phyloP scores from a whole-genome alignment of 768 basidiomycete genomes.

The Pleurotus pulmonarius region DNA sequence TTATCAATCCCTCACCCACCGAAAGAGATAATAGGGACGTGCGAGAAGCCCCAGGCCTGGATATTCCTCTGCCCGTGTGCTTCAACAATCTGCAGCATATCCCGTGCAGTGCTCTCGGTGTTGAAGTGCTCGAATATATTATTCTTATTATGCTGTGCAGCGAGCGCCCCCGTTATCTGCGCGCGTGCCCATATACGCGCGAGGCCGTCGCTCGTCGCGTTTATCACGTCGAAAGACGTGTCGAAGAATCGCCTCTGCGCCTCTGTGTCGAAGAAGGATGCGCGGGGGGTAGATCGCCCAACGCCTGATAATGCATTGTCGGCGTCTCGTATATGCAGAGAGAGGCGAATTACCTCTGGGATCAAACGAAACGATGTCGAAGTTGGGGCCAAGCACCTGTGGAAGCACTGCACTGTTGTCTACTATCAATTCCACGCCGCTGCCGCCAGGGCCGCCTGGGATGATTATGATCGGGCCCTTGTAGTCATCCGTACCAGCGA shows the following conservation, averaged over 20 bases:
- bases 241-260: constrained; percentile 27
- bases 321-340: not conserved
- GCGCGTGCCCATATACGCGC: constrained; percentile 28
- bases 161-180: constrained; percentile 27
- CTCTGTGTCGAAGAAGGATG: constrained; percentile 30
- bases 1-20: not conserved
- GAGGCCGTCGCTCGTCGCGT: constrained; percentile 21
- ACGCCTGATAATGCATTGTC: constrained; percentile 24
- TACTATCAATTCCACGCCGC: constrained; percentile 30
- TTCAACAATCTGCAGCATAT: constrained; percentile 32
- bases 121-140: constrained; percentile 26
- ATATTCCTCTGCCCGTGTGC: constrained; percentile 29
- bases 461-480: constrained; percentile 43
- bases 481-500: constrained; percentile 24
- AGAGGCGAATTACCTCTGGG: constrained; percentile 31
- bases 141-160: constrained; percentile 22
- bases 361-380: constrained; percentile 45
- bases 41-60: constrained; percentile 26
- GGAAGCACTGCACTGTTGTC: constrained; percentile 21
- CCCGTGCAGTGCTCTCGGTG: constrained; percentile 34
- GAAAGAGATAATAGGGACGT: constrained; percentile 1
- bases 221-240: constrained; percentile 13
- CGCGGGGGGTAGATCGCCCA: constrained; percentile 28
- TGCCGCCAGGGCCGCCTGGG: constrained; percentile 47
- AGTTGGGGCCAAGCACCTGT: constrained; percentile 35